Base-by-base conservation (phyloP, 805 yeast genomes). In the Jamesozyma rosinii region DNA sequence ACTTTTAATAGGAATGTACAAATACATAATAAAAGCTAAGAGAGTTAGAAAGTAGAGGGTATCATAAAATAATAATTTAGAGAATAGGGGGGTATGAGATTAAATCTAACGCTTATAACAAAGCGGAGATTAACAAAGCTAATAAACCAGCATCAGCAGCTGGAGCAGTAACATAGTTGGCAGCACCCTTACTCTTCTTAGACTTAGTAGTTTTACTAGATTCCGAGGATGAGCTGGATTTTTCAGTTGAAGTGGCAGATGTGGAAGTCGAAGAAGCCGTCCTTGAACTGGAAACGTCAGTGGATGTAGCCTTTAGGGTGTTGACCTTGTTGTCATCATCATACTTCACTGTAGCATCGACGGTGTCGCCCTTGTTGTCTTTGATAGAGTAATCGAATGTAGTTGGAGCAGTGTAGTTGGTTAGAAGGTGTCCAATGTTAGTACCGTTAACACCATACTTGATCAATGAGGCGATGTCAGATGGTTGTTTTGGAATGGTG, bases 401-500 rank as follows among this genome's bases (percentile, higher is more conserved):
- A n/a, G 65, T 62, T 44, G 57, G 65, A 1, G 65, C 60, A 14
- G 58, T 52, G 36, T 72, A 63, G 37, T 64, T 66, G n/a, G 54
- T 50, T 44, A 75, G 53, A 24, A 76, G 54, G 27, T 64, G 42
- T 47, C 81, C 81, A 43, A 65, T 53, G 41, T 74, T 70, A 22
- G 70, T 54, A 45, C 65, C 61, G 48, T 65, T 64, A 35, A 67
- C 73, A 60, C 81, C 81, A 48, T 72, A 58, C 45, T 66, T 53
- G 49, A 76, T 75, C 58, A 75, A 48, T 5, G 56, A 54, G 9
- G 66, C 50, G 44, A 71, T 65, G 18, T 67, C 75, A 35, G 58
- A 63, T 41, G 78, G 75, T 44, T 66, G 72, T 10, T 58, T 59
- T 37, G 79, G 79, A n/a, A 75, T 53, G 13, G 66, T 60, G 49